Conservation (phyloP, 2,329 filamentous ascomycete genomes). For the Reticulascus tulasneorum region DNA sequence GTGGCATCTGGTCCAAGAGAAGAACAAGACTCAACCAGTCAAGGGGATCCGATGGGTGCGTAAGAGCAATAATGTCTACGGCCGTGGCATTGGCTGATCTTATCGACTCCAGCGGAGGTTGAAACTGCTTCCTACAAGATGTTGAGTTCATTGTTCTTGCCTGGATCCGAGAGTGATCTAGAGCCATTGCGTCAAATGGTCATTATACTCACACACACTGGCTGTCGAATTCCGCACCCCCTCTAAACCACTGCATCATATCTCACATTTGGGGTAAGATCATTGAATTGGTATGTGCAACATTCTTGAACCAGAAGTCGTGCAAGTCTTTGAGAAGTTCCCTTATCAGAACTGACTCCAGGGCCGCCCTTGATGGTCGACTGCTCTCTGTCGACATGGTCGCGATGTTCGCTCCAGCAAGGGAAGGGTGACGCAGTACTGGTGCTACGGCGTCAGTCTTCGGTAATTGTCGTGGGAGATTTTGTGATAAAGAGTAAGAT, state of each 20-base stretch:
- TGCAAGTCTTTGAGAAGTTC: conserved; percentile 25
- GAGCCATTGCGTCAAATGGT: background rate
- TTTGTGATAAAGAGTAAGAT: no score
- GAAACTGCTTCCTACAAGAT: conserved; percentile 24
- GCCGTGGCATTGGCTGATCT: conserved; percentile 20
- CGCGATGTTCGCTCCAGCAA: no score
- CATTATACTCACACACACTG: conserved; percentile 33
- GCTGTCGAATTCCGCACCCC: conserved; percentile 28
- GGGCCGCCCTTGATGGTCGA: conserved; percentile 6
- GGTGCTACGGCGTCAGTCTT: no score
- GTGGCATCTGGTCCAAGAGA: conserved; percentile 59
- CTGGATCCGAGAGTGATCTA: background rate
- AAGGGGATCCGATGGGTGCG: conserved; percentile 20
- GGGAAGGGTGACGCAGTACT: no score
- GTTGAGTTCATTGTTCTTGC: background rate
- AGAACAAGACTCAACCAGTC: conserved; percentile 48
- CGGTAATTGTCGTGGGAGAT: no score
- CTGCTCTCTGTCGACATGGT: no score
- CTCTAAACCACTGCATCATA: conserved; percentile 29
- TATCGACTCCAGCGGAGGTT: conserved; percentile 29
- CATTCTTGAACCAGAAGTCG: conserved; percentile 35
- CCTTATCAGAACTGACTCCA: conserved; percentile 20
- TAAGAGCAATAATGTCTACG: conserved; percentile 23
- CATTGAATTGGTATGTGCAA: conserved; percentile 20
- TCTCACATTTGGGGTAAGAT: conserved; percentile 21